phyloP scores from a whole-genome alignment of 2,329 filamentous ascomycete species.

The Colletotrichum destructivum region DNA sequence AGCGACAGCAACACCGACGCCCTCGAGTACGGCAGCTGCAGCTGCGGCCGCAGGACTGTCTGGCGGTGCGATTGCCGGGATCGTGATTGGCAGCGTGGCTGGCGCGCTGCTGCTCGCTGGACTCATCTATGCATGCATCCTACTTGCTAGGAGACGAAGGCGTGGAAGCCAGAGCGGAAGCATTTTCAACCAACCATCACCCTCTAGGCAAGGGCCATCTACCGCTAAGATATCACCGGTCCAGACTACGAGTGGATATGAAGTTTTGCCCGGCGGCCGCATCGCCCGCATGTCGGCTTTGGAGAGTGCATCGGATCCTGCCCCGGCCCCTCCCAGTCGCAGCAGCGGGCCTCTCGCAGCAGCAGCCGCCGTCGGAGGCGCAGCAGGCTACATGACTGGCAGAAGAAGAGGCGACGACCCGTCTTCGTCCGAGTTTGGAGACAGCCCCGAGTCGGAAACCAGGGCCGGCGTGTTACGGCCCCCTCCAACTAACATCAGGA shows the following conservation, averaged over 20 bases:
- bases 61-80: constrained; percentile 91
- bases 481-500: constrained; percentile 73
- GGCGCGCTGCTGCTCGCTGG: constrained; percentile 79
- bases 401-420: constrained; percentile 67
- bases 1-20: constrained; percentile 59
- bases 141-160: constrained; percentile 65
- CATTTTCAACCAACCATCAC: constrained; percentile 92
- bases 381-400: constrained; percentile 60
- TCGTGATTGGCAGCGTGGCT: constrained; percentile 85
- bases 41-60: constrained; percentile 67
- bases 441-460: constrained; percentile 79
- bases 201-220: constrained; percentile 67
- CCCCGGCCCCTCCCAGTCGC: constrained; percentile 62
- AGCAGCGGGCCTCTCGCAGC: constrained; percentile 46
- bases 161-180: constrained; percentile 76
- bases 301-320: constrained; percentile 79
- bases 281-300: constrained; percentile 97
- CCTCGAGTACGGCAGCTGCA: constrained; percentile 51
- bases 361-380: constrained; percentile 61
- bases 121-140: constrained; percentile 78
- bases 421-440: constrained; percentile 79
- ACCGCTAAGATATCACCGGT: constrained; percentile 56
- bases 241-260: constrained; percentile 68
- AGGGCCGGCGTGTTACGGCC: constrained; percentile 69
- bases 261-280: constrained; percentile 86